These are phyloP conservation scores for Eucalyptus sp. DNA, from an alignment of 345 rosid species.

Conservation along the genomic window DNA sequence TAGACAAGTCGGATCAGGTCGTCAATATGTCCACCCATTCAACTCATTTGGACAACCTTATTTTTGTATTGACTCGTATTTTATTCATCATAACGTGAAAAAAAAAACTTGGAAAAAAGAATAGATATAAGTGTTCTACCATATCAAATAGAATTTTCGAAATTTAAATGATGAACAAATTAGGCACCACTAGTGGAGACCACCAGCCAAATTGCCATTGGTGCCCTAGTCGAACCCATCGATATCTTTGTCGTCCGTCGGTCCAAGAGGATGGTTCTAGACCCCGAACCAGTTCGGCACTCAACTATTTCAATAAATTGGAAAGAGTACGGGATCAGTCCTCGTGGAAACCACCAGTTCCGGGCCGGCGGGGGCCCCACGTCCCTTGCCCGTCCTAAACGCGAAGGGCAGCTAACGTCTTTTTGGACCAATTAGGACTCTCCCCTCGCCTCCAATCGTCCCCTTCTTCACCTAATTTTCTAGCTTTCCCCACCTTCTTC, in stretches of 20 bases:
- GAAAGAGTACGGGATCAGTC: rapidly evolving
- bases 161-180: background rate
- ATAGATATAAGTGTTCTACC: background rate
- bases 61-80: background rate
- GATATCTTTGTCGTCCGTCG: background rate
- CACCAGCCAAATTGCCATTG: background rate
- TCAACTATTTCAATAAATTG: no score
- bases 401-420: background rate
- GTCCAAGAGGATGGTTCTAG: no score
- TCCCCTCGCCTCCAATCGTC: background rate
- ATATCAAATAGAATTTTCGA: background rate
- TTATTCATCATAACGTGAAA: background rate
- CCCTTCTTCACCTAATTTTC: background rate
- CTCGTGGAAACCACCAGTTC: no score
- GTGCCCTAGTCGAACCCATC: background rate
- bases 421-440: background rate
- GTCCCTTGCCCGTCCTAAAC: background rate
- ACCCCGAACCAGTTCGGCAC: no score
- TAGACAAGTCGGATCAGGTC: background rate
- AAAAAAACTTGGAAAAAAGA: background rate
- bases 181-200: background rate
- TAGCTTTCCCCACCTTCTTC: background rate
- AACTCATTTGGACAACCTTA: background rate
- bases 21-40: background rate
- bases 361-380: background rate